phyloP scores from a whole-genome alignment of 371 early-diverging fungal genomes.

The Mortierella sp. region DNA sequence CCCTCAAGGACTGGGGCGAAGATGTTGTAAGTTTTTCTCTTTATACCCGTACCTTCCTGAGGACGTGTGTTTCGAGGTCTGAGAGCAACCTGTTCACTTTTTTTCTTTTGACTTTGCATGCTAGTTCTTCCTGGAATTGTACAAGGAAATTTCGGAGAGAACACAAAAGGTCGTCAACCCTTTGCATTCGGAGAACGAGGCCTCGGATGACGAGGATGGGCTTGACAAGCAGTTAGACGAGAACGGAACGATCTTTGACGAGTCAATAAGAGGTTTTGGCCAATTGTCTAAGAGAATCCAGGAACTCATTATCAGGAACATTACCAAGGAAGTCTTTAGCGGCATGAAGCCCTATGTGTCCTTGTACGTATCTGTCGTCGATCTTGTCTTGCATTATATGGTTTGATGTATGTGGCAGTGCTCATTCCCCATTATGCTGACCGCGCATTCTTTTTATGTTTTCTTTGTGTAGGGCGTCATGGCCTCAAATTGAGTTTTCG shows the following conservation, averaged over 20 bases:
- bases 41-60: not conserved
- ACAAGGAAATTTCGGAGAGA: slow-evolving; percentile 60
- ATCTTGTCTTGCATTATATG: not conserved
- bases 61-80: not conserved
- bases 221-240: slow-evolving; percentile 46
- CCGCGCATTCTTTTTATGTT: not conserved
- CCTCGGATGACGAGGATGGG: slow-evolving; percentile 35
- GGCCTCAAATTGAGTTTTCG: slow-evolving; percentile 51
- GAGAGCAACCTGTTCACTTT: not conserved
- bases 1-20: slow-evolving; percentile 55
- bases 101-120: slow-evolving; percentile 8
- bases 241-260: slow-evolving; percentile 64
- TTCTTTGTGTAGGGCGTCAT: slow-evolving; percentile 39
- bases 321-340: slow-evolving; percentile 71
- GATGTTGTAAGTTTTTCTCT: slow-evolving; percentile 40
- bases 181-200: slow-evolving; percentile 41
- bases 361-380: slow-evolving; percentile 58
- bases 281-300: slow-evolving; percentile 63
- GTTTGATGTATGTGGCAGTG: not conserved
- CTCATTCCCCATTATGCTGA: not conserved
- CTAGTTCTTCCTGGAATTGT: slow-evolving; percentile 71
- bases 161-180: slow-evolving; percentile 46
- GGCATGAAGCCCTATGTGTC: slow-evolving; percentile 69
- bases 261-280: slow-evolving; percentile 59
- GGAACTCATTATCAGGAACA: slow-evolving; percentile 65